Percentiles rank a stretch among this genome's conserved stretches.
Evolutionary conservation across 305 asterid genomes (phyloP).

Genomic region (Rubia peregrina): DNA sequence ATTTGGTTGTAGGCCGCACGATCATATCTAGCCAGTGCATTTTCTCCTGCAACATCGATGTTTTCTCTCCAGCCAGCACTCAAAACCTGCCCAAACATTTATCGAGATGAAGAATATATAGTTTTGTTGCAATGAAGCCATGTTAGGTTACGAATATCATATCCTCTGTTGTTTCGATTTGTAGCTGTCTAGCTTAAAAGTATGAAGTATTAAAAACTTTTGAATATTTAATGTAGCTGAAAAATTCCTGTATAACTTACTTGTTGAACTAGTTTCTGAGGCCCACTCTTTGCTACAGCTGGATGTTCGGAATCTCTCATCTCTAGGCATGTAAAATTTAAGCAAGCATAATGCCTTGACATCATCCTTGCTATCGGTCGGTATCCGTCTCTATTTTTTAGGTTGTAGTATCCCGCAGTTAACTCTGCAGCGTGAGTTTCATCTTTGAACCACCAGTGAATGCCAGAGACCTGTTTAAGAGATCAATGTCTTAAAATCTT

Average conservation of each 20-base stretch:
- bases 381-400: slow-evolving; percentile 56
- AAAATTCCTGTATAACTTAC: slow-evolving; percentile 20
- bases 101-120: background rate
- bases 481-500: background rate
- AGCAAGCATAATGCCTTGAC: slow-evolving; percentile 49
- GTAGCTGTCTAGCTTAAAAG: too few relatives aligned
- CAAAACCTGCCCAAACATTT: slow-evolving; percentile 37
- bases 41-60: slow-evolving; percentile 65
- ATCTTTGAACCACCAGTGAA: slow-evolving; percentile 76
- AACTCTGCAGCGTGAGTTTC: slow-evolving; percentile 67
- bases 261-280: slow-evolving; percentile 67
- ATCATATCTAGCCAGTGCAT: slow-evolving; percentile 70
- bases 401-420: slow-evolving; percentile 62
- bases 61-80: slow-evolving; percentile 65
- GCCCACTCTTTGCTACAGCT: slow-evolving; percentile 48
- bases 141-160: background rate
- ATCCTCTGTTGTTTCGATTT: background rate
- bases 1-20: slow-evolving; percentile 54
- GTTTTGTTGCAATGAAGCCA: background rate
- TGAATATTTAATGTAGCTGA: background rate
- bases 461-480: slow-evolving; percentile 48
- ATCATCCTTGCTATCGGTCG: slow-evolving; percentile 62
- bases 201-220: background rate
- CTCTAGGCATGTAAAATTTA: slow-evolving; percentile 73
- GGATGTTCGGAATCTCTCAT: slow-evolving; percentile 63